phyloP scores from a whole-genome alignment of 2,329 filamentous ascomycete species.

The Pseudocercospora vitis region DNA sequence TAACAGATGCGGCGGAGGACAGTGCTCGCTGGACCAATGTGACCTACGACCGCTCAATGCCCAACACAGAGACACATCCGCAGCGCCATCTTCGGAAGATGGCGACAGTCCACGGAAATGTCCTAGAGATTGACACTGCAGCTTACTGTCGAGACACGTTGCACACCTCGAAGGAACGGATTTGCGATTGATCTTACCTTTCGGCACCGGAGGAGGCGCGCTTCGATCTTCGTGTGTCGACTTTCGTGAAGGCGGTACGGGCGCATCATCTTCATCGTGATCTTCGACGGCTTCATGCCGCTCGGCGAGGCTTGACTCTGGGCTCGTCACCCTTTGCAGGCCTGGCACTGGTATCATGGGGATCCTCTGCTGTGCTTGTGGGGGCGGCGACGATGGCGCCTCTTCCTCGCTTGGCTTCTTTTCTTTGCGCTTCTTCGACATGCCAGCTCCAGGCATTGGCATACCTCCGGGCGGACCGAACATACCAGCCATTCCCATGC shows the following conservation, averaged over 20 bases:
- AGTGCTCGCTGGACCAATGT: constrained; percentile 17
- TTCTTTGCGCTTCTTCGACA: constrained; percentile 52
- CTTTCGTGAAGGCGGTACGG: constrained; percentile 45
- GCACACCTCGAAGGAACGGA: constrained; percentile 12
- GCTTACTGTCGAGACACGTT: constrained; percentile 12
- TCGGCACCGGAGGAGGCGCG: constrained; percentile 47
- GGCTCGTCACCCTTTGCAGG: constrained; percentile 60
- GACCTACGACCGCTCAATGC: constrained; percentile 12
- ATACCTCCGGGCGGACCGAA: constrained; percentile 73
- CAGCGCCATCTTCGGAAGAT: constrained; percentile 18
- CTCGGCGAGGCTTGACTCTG: constrained; percentile 44
- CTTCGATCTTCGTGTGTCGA: constrained; percentile 41
- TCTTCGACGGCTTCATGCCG: constrained; percentile 38
- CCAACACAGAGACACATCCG: constrained; percentile 11
- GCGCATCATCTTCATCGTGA: constrained; percentile 55
- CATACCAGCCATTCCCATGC: constrained; percentile 95
- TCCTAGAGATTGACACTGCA: constrained; percentile 8
- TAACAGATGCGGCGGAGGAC: constrained; percentile 8
- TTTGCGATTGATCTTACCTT: constrained; percentile 48
- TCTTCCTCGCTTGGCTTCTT: constrained; percentile 41
- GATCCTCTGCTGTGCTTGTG: constrained; percentile 42
- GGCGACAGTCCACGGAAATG: constrained; percentile 8
- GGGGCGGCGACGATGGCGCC: constrained; percentile 20
- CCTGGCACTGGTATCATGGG: constrained; percentile 59
- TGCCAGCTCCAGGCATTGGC: constrained; percentile 54